A percentile compares a stretch with the other conserved stretches of the same genome.
phyloP scores from a whole-genome alignment of 306 rosid species.

The Malus fusca region DNA sequence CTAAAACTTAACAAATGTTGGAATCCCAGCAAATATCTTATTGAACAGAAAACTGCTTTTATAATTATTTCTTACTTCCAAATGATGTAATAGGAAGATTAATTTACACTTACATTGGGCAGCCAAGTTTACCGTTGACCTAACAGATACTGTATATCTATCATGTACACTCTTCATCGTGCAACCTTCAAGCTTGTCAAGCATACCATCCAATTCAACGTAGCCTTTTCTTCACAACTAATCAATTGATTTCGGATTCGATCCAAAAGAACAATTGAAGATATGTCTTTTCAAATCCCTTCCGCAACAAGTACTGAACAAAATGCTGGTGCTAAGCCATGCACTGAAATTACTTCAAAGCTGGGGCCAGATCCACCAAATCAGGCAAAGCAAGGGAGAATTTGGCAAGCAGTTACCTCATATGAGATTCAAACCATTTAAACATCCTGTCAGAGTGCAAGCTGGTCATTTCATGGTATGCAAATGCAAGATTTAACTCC shows the following conservation, averaged over 20 bases:
- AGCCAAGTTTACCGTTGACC: background rate
- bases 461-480: constrained; percentile 84
- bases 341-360: constrained; percentile 2
- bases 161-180: background rate
- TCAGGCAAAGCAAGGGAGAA: background rate
- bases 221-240: constrained; percentile 9
- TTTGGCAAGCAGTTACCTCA: constrained; percentile 19
- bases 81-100: background rate
- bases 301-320: background rate
- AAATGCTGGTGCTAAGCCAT: background rate
- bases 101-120: background rate
- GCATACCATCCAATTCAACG: background rate
- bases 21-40: background rate
- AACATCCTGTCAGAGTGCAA: constrained; percentile 56
- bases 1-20: background rate
- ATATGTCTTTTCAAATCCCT: constrained; percentile 7
- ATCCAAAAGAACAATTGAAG: background rate
- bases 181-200: background rate
- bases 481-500: constrained; percentile 89
- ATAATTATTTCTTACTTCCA: background rate
- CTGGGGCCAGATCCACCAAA: background rate
- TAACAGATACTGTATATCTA: background rate
- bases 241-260: constrained; percentile 6
- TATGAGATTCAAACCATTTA: constrained; percentile 70
- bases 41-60: background rate